A percentile compares a stretch with the other conserved stretches of the same genome.
phyloP scores from a whole-genome alignment of 495 filamentous ascomycete species.

The Delitschia confertaspora region DNA sequence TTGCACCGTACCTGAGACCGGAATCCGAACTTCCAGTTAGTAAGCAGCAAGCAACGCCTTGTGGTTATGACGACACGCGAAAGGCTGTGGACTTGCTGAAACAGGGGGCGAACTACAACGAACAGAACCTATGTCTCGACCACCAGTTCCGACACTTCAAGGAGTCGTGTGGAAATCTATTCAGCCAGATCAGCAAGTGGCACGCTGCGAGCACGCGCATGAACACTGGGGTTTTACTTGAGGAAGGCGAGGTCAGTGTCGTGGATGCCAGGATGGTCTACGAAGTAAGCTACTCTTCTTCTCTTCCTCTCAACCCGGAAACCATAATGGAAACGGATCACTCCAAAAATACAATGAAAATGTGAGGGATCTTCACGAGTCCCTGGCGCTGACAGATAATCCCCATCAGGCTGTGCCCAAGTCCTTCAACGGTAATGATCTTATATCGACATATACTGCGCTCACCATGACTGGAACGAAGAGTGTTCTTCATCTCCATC shows the following conservation, averaged over 20 bases:
- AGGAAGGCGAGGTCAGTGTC: slow-evolving; percentile 5
- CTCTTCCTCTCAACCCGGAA: not conserved
- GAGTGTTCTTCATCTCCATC: slow-evolving; percentile 20
- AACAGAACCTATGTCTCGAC: slow-evolving; percentile 20
- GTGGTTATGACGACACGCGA: slow-evolving; percentile 16
- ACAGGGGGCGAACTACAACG: slow-evolving; percentile 14
- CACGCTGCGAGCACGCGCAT: slow-evolving; percentile 17
- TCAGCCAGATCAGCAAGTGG: slow-evolving; percentile 19
- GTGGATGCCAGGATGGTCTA: slow-evolving; percentile 29
- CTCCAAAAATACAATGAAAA: no score
- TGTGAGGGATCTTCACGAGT: no score
- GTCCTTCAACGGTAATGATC: slow-evolving; percentile 1
- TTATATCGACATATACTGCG: slow-evolving; percentile 13
- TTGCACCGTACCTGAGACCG: slow-evolving; percentile 12
- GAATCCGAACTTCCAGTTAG: not conserved
- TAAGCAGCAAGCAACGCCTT: not conserved
- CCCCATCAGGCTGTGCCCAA: no score
- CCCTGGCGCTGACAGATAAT: no score
- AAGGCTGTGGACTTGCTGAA: slow-evolving; percentile 18
- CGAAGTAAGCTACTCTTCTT: slow-evolving; percentile 14
- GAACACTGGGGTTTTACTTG: slow-evolving; percentile 22
- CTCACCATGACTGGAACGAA: no score
- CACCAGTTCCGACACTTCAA: slow-evolving; percentile 6
- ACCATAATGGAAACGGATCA: not conserved
- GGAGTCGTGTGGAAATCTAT: slow-evolving; percentile 1